Evolutionary conservation across 768 basidiomycete genomes (phyloP).

Genomic region (Kwoniella sp.): DNA sequence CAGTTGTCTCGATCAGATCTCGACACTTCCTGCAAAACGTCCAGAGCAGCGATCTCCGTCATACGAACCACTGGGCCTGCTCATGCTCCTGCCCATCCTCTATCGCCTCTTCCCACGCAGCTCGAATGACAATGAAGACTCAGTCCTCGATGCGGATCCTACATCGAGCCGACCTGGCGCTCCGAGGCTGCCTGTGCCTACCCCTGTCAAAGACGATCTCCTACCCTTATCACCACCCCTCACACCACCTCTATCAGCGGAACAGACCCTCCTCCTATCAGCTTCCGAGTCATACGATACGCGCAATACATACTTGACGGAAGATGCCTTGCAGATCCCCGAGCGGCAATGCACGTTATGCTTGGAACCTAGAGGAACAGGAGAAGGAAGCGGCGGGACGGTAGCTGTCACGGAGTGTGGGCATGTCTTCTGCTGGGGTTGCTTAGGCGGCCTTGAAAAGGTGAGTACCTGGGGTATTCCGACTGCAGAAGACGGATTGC

Average conservation of each 20-base stretch:
- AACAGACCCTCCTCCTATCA: constrained; percentile 30
- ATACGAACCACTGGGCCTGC: constrained; percentile 50
- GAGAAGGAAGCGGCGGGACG: constrained; percentile 51
- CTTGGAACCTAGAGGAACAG: constrained; percentile 49
- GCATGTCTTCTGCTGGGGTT: constrained; percentile 57
- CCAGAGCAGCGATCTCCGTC: constrained; percentile 32
- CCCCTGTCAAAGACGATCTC: constrained; percentile 12
- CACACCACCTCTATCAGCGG: constrained; percentile 28
- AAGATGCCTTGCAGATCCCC: constrained; percentile 27
- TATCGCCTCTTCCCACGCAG: constrained; percentile 20
- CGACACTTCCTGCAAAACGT: constrained; percentile 44
- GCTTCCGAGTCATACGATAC: constrained; percentile 26
- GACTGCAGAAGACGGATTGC: too few relatives aligned
- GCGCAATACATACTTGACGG: constrained; percentile 43
- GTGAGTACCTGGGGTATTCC: constrained; percentile 28
- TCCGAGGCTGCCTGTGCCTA: constrained; percentile 1
- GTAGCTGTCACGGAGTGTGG: constrained; percentile 56
- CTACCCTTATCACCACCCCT: constrained; percentile 25
- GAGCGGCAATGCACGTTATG: constrained; percentile 54
- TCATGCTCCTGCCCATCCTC: constrained; percentile 42
- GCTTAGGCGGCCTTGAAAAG: constrained; percentile 56
- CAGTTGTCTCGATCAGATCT: constrained; percentile 35
- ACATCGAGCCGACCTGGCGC: background rate
- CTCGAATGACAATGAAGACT: background rate
- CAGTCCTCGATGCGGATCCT: background rate